Base-by-base conservation (phyloP, 345 rosid genomes). In the Salix udensis region DNA sequence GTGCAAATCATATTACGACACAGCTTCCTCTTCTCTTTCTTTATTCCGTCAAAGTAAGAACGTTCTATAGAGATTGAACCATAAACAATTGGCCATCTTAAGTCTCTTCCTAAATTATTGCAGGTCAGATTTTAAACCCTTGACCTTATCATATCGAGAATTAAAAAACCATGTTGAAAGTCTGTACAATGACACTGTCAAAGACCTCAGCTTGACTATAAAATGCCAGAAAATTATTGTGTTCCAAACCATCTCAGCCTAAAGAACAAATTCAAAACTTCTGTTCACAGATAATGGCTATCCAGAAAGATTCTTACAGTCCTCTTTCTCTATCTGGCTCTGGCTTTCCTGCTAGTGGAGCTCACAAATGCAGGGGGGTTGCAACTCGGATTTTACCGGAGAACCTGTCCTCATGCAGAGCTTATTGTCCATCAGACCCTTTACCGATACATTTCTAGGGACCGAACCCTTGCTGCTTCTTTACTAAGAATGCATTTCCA, bases 401-500 rank as follows among this genome's bases (percentile, higher is more conserved):
- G 61, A 31, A 74, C 42, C 15, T 89, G 94, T 75, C 92, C 92
- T 0, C 65, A 68, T 10, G 91, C 79, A 7, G 90, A 86, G 66
- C 70, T 52, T 34, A 80, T 83, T 53, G 83, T 78, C 18, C 65
- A 60, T 37, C 24, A 82, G 21, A 26, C 80, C 3, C 79, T 86
- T 14, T 5, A 42, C 8, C 79, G 72, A 2, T 68, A 65, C 80
- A 84, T 88, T 66, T 82, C 87, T 13, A 74, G 61, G 50, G 81
- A 82, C 74, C 77, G 78, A 16, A 85, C 86, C 46, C 86, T 89
- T 73, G 90, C 89, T 12, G 88, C 91, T 1, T 37, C 84, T 10
- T 76, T 87, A 15, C 80, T 88, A 6, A 87, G 91, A 79, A 72
- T 87, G 89, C 66, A 85, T 83, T 86, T 88, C 30, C 91, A 88